Conservation (phyloP, 106 monocot genomes). For the Apostasia ramifera region DNA sequence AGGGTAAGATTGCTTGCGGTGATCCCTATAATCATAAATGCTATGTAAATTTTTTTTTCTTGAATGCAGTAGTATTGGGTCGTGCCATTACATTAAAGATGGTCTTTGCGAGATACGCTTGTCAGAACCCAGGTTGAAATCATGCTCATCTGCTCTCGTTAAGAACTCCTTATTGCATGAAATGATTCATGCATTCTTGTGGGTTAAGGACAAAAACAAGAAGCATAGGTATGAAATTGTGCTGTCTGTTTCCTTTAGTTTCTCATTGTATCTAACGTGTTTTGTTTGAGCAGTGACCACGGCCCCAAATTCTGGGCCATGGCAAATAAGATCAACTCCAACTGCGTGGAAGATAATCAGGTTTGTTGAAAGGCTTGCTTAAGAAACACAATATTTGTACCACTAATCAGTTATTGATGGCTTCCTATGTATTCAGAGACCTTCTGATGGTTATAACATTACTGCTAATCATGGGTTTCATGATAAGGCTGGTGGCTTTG, state of each 20-base stretch:
- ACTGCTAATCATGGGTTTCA: slow-evolving; percentile 18
- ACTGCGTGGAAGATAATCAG: slow-evolving; percentile 18
- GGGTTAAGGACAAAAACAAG: slow-evolving; percentile 14
- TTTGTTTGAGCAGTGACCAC: slow-evolving; percentile 23
- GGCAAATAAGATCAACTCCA: slow-evolving; percentile 19
- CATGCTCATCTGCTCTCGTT: slow-evolving; percentile 13
- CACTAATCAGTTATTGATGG: not conserved
- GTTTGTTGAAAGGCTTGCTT: slow-evolving; percentile 7
- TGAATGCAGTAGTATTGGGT: not conserved
- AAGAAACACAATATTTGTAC: not conserved
- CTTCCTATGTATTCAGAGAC: slow-evolving; percentile 20
- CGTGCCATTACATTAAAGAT: slow-evolving; percentile 9
- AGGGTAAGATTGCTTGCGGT: too few relatives aligned
- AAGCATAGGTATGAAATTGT: slow-evolving; percentile 15
- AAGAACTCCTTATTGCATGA: slow-evolving; percentile 34
- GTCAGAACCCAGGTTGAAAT: slow-evolving; percentile 23
- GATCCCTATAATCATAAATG: too few relatives aligned
- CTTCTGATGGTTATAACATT: slow-evolving; percentile 27
- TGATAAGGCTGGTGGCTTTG: slow-evolving; percentile 1
- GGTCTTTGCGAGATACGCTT: slow-evolving; percentile 29
- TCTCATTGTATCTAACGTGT: not conserved
- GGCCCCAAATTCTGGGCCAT: slow-evolving; percentile 19
- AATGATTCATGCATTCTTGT: slow-evolving; percentile 43
- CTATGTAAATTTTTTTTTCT: too few relatives aligned
- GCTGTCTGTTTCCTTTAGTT: not conserved